Evolutionary conservation across 768 basidiomycete genomes (phyloP).

Genomic region (Tylopilus felleus): DNA sequence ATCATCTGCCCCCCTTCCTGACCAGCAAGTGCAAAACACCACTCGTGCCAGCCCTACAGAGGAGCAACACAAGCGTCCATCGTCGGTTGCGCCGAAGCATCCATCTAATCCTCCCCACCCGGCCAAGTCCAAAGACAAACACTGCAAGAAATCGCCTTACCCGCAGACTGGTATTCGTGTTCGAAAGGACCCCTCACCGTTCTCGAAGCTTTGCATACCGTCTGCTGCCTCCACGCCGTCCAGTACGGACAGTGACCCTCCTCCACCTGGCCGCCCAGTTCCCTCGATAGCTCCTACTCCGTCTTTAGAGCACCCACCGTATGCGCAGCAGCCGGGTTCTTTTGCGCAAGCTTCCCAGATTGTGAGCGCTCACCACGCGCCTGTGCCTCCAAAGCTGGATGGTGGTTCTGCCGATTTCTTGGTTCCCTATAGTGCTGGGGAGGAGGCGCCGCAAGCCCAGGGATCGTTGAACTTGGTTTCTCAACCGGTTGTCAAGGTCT

Average conservation of each 20-base stretch:
- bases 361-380: not conserved
- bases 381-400: conserved; percentile 16
- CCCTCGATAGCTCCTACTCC: conserved; percentile 14
- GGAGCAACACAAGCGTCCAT: conserved; percentile 14
- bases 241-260: conserved; percentile 12
- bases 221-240: conserved; percentile 8
- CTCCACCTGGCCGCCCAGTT: conserved; percentile 4
- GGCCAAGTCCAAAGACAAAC: conserved; percentile 38
- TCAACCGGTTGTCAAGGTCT: conserved; percentile 10
- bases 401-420: conserved; percentile 21
- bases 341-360: conserved; percentile 9
- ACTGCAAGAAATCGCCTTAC: conserved; percentile 39
- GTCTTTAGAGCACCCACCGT: conserved; percentile 8
- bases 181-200: conserved; percentile 34
- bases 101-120: conserved; percentile 16
- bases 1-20: not conserved
- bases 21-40: not conserved
- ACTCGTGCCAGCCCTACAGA: conserved; percentile 6
- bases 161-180: conserved; percentile 48
- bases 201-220: conserved; percentile 10
- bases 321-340: conserved; percentile 13
- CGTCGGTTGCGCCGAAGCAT: conserved; percentile 9
- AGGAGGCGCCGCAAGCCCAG: conserved; percentile 14
- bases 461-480: conserved; percentile 10
- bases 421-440: conserved; percentile 20